A percentile compares a stretch with the other conserved stretches of the same genome.
These are phyloP conservation scores for Cladosporium sp. DNA, from an alignment of 2,329 filamentous ascomycete species.

Conservation along the genomic window DNA sequence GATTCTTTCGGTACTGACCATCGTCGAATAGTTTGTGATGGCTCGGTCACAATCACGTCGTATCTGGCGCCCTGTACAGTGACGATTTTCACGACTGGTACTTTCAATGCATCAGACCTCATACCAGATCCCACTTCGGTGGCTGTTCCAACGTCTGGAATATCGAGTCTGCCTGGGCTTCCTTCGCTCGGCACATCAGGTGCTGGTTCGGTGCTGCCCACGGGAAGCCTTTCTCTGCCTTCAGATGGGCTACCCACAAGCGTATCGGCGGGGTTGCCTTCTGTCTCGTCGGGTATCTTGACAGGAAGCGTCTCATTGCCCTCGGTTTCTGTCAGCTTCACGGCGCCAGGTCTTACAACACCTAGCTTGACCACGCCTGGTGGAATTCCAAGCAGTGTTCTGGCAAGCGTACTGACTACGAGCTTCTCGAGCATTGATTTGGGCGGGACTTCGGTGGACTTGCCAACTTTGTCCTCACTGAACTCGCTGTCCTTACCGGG, in stretches of 20 bases:
- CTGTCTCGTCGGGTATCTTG: not conserved
- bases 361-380: not conserved
- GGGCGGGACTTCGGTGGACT: not conserved
- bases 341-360: not conserved
- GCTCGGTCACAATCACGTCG: constrained; percentile 6
- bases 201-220: not conserved
- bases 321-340: not conserved
- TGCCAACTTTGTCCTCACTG: not conserved
- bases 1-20: not conserved
- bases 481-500: not conserved
- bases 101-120: not conserved
- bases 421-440: not conserved
- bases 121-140: not conserved
- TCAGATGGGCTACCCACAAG: not conserved
- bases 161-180: not conserved
- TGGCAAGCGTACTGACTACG: not conserved
- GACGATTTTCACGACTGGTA: constrained; percentile 9
- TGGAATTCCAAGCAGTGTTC: not conserved
- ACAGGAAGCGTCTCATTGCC: not conserved
- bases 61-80: constrained; percentile 6
- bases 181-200: not conserved
- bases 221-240: not conserved
- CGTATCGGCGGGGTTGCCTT: not conserved
- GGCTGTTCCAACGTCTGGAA: not conserved
- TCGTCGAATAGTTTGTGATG: not conserved